These are phyloP conservation scores for Botrytis elliptica DNA, from an alignment of 2,329 filamentous ascomycete species.

Conservation along the genomic window DNA sequence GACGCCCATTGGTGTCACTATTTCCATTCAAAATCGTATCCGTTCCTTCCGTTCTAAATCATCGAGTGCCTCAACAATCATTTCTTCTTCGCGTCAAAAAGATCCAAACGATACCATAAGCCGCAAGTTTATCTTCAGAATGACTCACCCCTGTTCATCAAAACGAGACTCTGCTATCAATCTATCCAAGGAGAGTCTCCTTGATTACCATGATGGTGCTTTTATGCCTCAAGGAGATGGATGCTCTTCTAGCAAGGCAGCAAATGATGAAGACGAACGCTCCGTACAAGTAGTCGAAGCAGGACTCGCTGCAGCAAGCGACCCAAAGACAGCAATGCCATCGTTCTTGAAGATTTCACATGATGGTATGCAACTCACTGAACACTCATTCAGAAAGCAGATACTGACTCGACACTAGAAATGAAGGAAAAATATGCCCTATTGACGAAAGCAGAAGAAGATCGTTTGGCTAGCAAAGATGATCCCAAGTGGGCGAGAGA, in stretches of 20 bases:
- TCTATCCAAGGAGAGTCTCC: background rate
- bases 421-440: slow-evolving; percentile 59
- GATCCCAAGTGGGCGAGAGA: slow-evolving; percentile 57
- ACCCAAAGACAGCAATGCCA: slow-evolving; percentile 41
- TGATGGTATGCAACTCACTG: slow-evolving; percentile 45
- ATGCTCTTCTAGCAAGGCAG: slow-evolving; percentile 20
- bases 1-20: slow-evolving; percentile 23
- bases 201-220: slow-evolving; percentile 14
- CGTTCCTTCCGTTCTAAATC: slow-evolving; percentile 34
- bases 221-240: slow-evolving; percentile 20
- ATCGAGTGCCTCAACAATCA: slow-evolving; percentile 7
- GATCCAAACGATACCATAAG: background rate
- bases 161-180: background rate
- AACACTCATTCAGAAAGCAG: slow-evolving; percentile 12
- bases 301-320: slow-evolving; percentile 3
- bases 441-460: slow-evolving; percentile 57
- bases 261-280: slow-evolving; percentile 13
- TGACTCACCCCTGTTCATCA: slow-evolving; percentile 10
- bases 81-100: slow-evolving; percentile 7
- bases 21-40: slow-evolving; percentile 36
- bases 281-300: slow-evolving; percentile 5
- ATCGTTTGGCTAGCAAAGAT: slow-evolving; percentile 37
- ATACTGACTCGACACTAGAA: slow-evolving; percentile 44
- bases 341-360: slow-evolving; percentile 52
- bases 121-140: slow-evolving; percentile 1